These are phyloP conservation scores for Cercophora samala DNA, from an alignment of 495 filamentous ascomycete species.

Conservation along the genomic window DNA sequence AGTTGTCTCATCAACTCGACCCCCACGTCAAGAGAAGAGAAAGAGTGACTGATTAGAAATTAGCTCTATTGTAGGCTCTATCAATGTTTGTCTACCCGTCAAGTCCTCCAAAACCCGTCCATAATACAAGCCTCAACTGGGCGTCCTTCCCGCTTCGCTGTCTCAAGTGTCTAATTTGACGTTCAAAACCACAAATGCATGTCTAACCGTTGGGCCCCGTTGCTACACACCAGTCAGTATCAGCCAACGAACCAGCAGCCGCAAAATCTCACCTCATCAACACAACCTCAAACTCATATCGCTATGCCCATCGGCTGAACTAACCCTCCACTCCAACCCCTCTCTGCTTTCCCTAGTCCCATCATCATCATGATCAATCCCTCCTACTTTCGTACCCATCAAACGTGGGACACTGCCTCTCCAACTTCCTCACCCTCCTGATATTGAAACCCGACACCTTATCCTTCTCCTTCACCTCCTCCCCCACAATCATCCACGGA, in stretches of 20 bases:
- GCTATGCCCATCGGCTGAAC: not conserved
- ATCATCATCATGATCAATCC: not conserved
- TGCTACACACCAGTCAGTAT: not conserved
- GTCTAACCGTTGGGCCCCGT: not conserved
- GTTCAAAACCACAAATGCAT: not conserved
- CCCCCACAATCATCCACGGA: slow-evolving; percentile 46
- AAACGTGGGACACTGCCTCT: slow-evolving; percentile 15
- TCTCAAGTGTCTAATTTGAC: not conserved
- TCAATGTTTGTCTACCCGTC: not conserved
- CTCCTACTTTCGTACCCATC: not conserved
- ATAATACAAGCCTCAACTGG: not conserved
- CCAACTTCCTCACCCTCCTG: slow-evolving; percentile 15
- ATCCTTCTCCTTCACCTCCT: slow-evolving; percentile 20
- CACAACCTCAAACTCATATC: not conserved
- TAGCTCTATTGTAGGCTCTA: not conserved
- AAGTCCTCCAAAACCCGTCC: not conserved
- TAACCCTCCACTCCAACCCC: no score
- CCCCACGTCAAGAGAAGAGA: no score
- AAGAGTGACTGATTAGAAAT: not conserved
- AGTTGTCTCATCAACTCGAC: not conserved
- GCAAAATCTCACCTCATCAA: not conserved
- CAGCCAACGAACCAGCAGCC: not conserved
- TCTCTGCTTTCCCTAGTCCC: not conserved
- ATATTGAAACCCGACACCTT: slow-evolving; percentile 23
- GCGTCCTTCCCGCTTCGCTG: not conserved